phyloP scores from a whole-genome alignment of 2,329 filamentous ascomycete genomes.

The Stenocarpella maydis region DNA sequence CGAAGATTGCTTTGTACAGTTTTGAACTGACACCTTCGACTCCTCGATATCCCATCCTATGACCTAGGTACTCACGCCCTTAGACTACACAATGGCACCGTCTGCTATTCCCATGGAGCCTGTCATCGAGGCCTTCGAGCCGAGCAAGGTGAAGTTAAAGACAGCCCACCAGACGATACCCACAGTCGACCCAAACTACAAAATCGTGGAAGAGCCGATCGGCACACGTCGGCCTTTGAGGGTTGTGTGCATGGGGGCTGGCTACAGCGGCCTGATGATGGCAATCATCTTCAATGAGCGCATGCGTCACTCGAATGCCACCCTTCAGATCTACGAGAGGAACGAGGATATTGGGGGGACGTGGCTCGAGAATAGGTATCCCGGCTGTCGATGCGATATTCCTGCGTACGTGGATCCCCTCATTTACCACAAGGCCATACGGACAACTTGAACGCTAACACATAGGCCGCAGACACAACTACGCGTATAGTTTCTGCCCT shows the following conservation, averaged over 20 bases:
- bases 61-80: background rate
- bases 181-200: background rate
- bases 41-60: background rate
- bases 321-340: conserved; percentile 42
- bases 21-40: background rate
- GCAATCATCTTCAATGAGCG: conserved; percentile 34
- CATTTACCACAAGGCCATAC: background rate
- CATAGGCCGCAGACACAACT: conserved; percentile 10
- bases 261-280: conserved; percentile 35
- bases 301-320: conserved; percentile 18
- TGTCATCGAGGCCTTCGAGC: background rate
- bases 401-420: background rate
- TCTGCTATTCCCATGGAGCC: conserved; percentile 3
- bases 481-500: conserved; percentile 27
- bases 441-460: background rate
- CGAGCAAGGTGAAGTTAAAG: background rate
- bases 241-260: conserved; percentile 35
- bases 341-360: conserved; percentile 43
- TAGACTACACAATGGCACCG: conserved; percentile 3
- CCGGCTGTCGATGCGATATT: conserved; percentile 30
- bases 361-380: conserved; percentile 42
- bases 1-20: background rate
- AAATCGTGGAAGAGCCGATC: conserved; percentile 25
- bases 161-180: background rate
- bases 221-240: conserved; percentile 33